Percentiles rank a stretch among this genome's conserved stretches.
These are phyloP conservation scores for Antitrichia curtipendula DNA, from an alignment of 225 moss, liverwort and hornwort genomes.

Conservation along the genomic window DNA sequence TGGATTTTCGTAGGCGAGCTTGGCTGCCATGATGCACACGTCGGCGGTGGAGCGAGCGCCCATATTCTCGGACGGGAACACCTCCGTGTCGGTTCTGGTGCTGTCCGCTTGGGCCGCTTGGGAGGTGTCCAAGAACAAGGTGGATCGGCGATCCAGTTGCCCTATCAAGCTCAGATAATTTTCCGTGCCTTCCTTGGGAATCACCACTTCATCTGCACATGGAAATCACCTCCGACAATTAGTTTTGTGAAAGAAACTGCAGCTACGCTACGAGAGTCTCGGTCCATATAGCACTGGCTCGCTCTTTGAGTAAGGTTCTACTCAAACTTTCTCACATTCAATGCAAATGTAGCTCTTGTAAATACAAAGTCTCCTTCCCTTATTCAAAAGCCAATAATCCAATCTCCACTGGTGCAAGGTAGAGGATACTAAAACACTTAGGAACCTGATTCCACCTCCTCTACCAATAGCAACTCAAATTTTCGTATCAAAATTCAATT, in stretches of 20 bases:
- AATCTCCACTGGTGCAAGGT: neutral
- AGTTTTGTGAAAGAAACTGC: neutral
- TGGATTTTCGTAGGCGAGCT: constrained; percentile 61
- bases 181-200: neutral
- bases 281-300: neutral
- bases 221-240: neutral
- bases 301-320: neutral
- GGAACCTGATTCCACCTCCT: neutral
- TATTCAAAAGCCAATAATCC: neutral
- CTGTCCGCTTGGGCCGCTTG: neutral
- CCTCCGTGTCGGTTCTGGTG: neutral
- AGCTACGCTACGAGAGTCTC: neutral
- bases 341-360: neutral
- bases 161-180: constrained; percentile 17
- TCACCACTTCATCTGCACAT: neutral
- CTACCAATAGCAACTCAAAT: neutral
- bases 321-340: neutral
- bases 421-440: neutral
- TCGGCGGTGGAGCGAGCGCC: constrained; percentile 49
- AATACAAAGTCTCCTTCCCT: neutral
- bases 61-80: constrained; percentile 12
- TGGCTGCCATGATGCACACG: constrained; percentile 62
- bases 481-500: neutral
- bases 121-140: constrained; percentile 12
- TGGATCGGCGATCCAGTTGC: constrained; percentile 26